Evolutionary conservation across 2,329 filamentous ascomycete genomes (phyloP), one percentile per base, ranked within the genome.

Genomic region (Bretziella fagacearum): DNA sequence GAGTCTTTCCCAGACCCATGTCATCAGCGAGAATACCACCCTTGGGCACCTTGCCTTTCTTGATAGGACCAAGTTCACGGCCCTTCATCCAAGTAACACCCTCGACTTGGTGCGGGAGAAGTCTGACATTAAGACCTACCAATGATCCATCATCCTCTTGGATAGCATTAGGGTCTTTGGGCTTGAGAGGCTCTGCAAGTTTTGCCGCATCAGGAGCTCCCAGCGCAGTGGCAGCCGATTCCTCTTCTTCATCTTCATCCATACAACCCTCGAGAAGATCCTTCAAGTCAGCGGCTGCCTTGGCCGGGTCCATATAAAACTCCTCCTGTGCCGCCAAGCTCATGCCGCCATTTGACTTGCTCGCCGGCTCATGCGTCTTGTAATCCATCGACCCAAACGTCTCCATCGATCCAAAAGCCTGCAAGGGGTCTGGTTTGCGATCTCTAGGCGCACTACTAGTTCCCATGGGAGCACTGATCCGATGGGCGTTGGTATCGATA

Each of bases 21-120:
- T 98, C 91, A 57, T 98, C 91, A 15, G 91, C 91, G 29, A 98
- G 71, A 53, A 98, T 93, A 15, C 91, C 91, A 29, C 91, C 91
- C 55, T 93, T 91, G 25, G 89, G 86, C 7, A 93, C 73, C 52
- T 67, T 74, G 50, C 83, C 84, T 55, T 80, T 81, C 65, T 91
- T 94, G 51, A 83, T 77, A 15, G 78, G 77, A 2, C 89, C 87
- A 8, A 85, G 78, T 63, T 98, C 91, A 56, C 93, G 85, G 50
- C 87, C 83, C 48, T 74, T 80, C 85, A 98, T 94, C 89, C 91
- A 98, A 48, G 80, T 76, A 1, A 96, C 81, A 55, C 91, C 91
- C 48, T 94, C 84, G 11, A 95, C 77, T 62, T 98, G 91, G 63
- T 98, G 91, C 3, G 87, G 89, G 0, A 98, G 70, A 2, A 98